Percentiles rank a stretch among this genome's conserved stretches.
Conservation (phyloP, 2,329 filamentous ascomycete species). For the Diaporthe destruens region DNA sequence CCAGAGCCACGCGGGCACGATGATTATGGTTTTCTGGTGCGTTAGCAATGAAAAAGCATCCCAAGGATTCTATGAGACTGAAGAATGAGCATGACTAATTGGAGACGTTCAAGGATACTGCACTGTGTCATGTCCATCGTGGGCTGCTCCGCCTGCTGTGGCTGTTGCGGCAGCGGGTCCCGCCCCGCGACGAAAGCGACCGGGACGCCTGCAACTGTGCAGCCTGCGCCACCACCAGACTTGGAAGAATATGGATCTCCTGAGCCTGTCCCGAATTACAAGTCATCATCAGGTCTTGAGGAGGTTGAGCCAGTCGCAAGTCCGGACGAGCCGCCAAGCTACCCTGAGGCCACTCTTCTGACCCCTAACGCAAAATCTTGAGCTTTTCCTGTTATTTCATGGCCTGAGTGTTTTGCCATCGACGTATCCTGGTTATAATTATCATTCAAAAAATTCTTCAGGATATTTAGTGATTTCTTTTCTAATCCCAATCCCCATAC, state of each 20-base stretch:
- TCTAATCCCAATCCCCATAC: no score
- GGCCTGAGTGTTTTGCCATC: no score
- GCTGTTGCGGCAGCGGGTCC: not conserved
- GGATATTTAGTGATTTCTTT: no score
- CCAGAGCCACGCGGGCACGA: not conserved
- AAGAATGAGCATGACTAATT: not conserved
- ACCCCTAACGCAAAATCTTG: no score
- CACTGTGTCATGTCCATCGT: constrained; percentile 4
- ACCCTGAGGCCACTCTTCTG: not conserved
- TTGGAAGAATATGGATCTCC: not conserved
- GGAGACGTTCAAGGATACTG: not conserved
- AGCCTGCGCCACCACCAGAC: not conserved
- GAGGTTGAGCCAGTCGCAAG: not conserved
- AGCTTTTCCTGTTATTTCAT: no score
- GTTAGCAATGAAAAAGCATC: not conserved
- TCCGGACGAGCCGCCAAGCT: not conserved
- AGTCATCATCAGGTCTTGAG: not conserved
- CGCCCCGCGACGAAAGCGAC: not conserved
- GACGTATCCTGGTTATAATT: no score
- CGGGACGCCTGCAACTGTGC: not conserved
- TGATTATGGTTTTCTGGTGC: constrained; percentile 6
- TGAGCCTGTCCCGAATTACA: not conserved
- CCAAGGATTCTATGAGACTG: no score
- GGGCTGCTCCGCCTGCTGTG: not conserved
- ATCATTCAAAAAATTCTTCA: no score